Conservation (phyloP, 305 asterid species). For the Rubia tinctorum region DNA sequence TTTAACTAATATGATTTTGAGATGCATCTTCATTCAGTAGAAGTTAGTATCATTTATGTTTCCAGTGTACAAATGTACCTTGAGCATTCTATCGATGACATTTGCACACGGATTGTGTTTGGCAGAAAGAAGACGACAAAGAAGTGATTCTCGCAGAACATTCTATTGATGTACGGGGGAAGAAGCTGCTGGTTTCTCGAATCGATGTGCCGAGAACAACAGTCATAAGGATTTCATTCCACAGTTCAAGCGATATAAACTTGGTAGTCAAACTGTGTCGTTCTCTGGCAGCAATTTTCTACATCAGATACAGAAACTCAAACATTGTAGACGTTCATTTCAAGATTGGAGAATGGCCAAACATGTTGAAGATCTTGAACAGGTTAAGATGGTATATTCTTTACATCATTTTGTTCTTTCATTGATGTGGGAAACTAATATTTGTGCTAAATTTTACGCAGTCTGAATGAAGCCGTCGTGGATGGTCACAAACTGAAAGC, state of each 20-base stretch:
- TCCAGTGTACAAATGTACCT: background rate
- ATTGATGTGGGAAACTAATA: constrained; percentile 6
- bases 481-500: constrained; percentile 40
- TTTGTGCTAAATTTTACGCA: constrained; percentile 22
- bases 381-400: constrained; percentile 28
- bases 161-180: constrained; percentile 40
- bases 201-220: constrained; percentile 69
- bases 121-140: constrained; percentile 53
- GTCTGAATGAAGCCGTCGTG: constrained; percentile 39
- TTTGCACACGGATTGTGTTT: constrained; percentile 15
- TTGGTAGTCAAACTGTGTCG: constrained; percentile 18
- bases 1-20: background rate
- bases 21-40: background rate
- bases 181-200: constrained; percentile 37
- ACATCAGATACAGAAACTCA: fast-evolving
- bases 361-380: constrained; percentile 57
- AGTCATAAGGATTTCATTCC: constrained; percentile 36
- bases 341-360: constrained; percentile 55
- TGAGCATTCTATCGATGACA: constrained; percentile 1
- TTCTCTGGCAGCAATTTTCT: constrained; percentile 25
- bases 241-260: fast-evolving
- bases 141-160: constrained; percentile 50
- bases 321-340: constrained; percentile 33
- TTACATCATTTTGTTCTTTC: constrained; percentile 4
- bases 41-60: constrained; percentile 5